These are phyloP conservation scores for Allium cepa DNA, from an alignment of 106 monocot species.

Conservation along the genomic window DNA sequence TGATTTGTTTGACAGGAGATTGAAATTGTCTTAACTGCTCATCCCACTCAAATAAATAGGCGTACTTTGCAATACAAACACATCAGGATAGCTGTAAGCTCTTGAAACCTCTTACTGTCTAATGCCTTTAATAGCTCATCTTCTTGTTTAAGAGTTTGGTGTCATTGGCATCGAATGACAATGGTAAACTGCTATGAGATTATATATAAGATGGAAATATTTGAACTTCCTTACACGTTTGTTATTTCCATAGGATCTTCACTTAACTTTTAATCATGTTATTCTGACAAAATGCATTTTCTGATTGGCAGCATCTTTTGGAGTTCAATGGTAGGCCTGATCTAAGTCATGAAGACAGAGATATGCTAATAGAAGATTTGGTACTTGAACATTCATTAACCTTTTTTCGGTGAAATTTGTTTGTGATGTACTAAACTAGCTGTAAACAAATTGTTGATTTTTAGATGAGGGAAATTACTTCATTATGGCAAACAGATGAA, in stretches of 20 bases:
- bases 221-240: too few relatives aligned
- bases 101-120: too few relatives aligned
- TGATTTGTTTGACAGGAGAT: constrained; percentile 37
- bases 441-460: constrained; percentile 5
- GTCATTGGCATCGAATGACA: not conserved
- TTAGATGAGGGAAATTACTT: constrained; percentile 82
- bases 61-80: constrained; percentile 95
- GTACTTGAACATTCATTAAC: constrained; percentile 21
- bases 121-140: too few relatives aligned
- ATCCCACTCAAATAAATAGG: constrained; percentile 97
- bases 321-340: constrained; percentile 86
- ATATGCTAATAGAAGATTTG: constrained; percentile 85
- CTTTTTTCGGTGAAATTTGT: not conserved
- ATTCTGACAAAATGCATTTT: too few relatives aligned
- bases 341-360: constrained; percentile 80
- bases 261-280: too few relatives aligned
- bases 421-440: not conserved
- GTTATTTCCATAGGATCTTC: too few relatives aligned
- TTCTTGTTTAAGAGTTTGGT: too few relatives aligned
- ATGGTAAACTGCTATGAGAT: not conserved
- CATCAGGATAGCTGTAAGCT: constrained; percentile 76
- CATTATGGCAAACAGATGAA: constrained; percentile 96
- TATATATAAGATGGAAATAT: not conserved
- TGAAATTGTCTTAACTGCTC: constrained; percentile 93
- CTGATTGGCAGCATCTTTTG: constrained; percentile 63